Base-by-base conservation (phyloP, 2,329 filamentous ascomycete species). In the Diaporthe citri region DNA sequence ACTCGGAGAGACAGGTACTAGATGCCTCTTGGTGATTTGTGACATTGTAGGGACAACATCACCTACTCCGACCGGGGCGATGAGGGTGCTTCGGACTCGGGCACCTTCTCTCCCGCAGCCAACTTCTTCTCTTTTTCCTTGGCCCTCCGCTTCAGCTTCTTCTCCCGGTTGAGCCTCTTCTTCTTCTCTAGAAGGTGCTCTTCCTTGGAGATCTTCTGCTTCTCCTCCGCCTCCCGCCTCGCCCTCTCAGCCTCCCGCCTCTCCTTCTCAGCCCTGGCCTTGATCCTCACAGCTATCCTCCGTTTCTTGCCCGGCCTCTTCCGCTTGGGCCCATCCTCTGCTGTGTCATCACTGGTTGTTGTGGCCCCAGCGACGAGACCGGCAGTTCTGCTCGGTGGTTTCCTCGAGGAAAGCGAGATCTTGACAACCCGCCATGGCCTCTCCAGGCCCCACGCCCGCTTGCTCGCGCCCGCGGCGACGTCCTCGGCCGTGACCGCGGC, bases 181-280 rank as follows among this genome's bases (percentile, higher is more conserved):
- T 91, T 91, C 85, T 92, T 92, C 73, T 91, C 89, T 78, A 85
- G 87, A 41, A 91, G 77, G 66, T 88, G 87, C 77, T 90, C 87
- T 79, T 91, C 90, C 81, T 90, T 92, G 25, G 85, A 84, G 76
- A 84, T 77, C 66, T 83, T 78, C 72, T 85, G 82, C 77, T 84
- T 85, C 77, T 81, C 84, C 36, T 80, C 82, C 6, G 80, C 82
- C 74, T 85, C 84, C 41, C 85, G 84, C 74, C 81, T 84, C 77
- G 48, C 48, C 64, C 22, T 69, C 15, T 39, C 46, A 4, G 64
- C 64, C 34, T 69, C 64, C 9, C 34, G 46, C 64, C 8, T 52
- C 64, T 86, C 84, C 78, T 83, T 84, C 71, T 82, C 82, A 9
- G 81, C 83, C 79, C 86, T 86, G 41, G 84, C 83, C 75, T 84